phyloP scores from a whole-genome alignment of 805 yeast species.

The Pichia occidentalis region DNA sequence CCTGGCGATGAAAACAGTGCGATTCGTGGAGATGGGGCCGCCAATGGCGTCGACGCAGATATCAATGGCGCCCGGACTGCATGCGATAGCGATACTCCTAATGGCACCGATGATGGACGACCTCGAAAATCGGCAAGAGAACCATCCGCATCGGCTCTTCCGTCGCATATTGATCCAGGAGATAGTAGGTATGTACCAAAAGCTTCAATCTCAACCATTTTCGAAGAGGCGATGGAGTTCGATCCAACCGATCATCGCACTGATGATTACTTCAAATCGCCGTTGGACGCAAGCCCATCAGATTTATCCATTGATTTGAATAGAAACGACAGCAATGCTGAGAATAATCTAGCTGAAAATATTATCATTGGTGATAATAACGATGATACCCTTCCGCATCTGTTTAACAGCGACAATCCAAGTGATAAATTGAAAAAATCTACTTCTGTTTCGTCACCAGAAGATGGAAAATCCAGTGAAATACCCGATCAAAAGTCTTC shows the following conservation, averaged over 20 bases:
- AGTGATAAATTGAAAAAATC: too few species aligned
- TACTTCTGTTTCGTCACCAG: constrained; percentile 2
- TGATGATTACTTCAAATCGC: constrained; percentile 32
- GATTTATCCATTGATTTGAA: background rate
- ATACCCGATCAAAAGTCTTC: constrained; percentile 1
- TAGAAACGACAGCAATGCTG: background rate
- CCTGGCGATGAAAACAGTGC: too few species aligned
- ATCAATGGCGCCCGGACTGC: too few species aligned
- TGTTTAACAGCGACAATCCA: too few species aligned
- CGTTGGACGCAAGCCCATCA: constrained; percentile 20
- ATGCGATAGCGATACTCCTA: too few species aligned
- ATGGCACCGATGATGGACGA: too few species aligned
- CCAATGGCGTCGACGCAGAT: too few species aligned
- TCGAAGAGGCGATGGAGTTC: constrained; percentile 32
- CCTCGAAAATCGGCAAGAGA: too few species aligned
- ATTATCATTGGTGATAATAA: background rate
- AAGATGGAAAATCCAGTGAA: background rate
- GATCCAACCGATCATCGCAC: constrained; percentile 22
- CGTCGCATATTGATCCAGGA: too few species aligned
- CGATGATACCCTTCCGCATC: too few species aligned
- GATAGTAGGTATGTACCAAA: constrained; percentile 1
- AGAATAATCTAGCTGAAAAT: background rate
- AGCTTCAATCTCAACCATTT: constrained; percentile 23
- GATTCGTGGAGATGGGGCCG: too few species aligned
- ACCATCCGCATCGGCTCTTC: too few species aligned